Conservation (phyloP, 2,329 filamentous ascomycete genomes). For the Thermothelomyces thermophilus region DNA sequence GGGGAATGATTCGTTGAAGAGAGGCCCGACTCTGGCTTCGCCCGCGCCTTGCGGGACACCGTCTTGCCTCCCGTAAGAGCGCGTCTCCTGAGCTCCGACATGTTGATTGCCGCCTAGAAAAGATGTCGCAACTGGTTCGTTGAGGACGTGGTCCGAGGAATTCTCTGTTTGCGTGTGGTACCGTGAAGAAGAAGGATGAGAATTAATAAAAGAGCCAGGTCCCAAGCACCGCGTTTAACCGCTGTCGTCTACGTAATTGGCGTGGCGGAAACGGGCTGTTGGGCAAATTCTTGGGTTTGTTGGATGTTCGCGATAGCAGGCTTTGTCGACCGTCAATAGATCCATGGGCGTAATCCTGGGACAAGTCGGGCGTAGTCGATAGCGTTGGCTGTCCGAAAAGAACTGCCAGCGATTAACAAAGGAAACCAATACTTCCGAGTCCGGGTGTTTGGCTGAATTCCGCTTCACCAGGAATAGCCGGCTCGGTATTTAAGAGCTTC, state of each 20-base stretch:
- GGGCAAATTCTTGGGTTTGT: not conserved
- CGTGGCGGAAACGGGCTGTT: slow-evolving; percentile 17
- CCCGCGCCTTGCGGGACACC: slow-evolving; percentile 59
- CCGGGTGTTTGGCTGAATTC: not conserved
- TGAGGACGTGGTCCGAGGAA: not conserved
- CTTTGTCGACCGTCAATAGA: slow-evolving; percentile 18
- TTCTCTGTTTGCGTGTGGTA: not conserved
- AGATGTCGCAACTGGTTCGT: not conserved
- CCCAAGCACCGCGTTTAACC: not conserved
- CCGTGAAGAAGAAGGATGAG: too few relatives aligned
- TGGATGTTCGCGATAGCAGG: slow-evolving; percentile 10
- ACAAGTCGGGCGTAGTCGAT: not conserved
- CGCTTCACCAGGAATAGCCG: not conserved
- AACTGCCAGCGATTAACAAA: not conserved
- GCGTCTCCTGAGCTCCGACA: slow-evolving; percentile 62
- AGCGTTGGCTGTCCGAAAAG: not conserved
- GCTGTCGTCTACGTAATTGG: slow-evolving; percentile 8
- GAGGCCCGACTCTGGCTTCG: slow-evolving; percentile 48
- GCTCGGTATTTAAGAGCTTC: not conserved
- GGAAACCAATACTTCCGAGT: not conserved
- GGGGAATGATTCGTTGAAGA: slow-evolving; percentile 53
- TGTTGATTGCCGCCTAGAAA: slow-evolving; percentile 28
- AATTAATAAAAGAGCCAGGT: too few relatives aligned
- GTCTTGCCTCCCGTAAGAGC: slow-evolving; percentile 69
- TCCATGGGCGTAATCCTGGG: slow-evolving; percentile 24